Evolutionary conservation across 805 yeast species (phyloP), one percentile per base, ranked within the genome.

Genomic region (Suhomyces sp.): DNA sequence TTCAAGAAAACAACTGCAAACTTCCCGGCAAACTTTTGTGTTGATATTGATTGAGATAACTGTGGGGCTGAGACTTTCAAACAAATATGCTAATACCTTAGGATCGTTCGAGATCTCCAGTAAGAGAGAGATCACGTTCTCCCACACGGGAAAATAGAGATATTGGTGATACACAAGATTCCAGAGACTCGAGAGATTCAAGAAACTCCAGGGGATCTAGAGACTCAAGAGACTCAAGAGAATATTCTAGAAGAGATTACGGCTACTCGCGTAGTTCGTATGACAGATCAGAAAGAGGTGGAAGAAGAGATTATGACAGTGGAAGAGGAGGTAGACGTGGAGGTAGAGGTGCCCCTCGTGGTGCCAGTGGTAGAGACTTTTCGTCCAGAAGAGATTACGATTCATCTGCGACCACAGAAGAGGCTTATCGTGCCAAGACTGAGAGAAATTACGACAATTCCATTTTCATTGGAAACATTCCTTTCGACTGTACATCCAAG

Each of bases 381-480:
- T 30, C 39, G n/a, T 38, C 43, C 13, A 40, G 54, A 34, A 47
- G 61, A 36, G 58, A 53, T 31, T 51, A 43, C 38, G 42, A 36
- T 25, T 33, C 45, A 31, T 12, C 43, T 30, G 29, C 53, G 24
- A 61, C 63, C 42, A 57, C 60, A 21, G 50, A 53, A 22, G 63
- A 53, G 16, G 60, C 51, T 28, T 60, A 60, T 40, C 50, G 63
- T 11, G 42, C 54, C 21, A 60, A 62, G 37, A 53, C 61, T 13
- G 70, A 64, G 19, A 72, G 88, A 63, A 77, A 81, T 56, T 81
- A 80, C 54, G 73, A 71, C 31, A 81, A 81, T 53, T 79, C 87
- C 40, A 67, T 83, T 28, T 84, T 84, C 50, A 72, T 84, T 29
- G 90, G 91, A 6, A 83, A 83, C 54, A 65, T 84, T 36, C 85